Evolutionary conservation across 2,329 filamentous ascomycete species (phyloP).

Genomic region (Fusarium heterosporum): DNA sequence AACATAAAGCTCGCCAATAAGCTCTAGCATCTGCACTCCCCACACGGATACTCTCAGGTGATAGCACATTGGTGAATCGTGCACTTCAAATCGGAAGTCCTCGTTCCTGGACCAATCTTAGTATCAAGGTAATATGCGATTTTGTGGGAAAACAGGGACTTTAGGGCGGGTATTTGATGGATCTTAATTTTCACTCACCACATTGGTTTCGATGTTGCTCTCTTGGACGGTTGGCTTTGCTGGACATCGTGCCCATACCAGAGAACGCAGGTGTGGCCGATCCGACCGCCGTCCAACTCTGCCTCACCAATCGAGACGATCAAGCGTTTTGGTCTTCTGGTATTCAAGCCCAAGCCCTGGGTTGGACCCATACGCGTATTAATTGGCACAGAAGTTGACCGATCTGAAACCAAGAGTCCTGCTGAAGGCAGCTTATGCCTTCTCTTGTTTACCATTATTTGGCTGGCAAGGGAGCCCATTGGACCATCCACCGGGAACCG

Average conservation of each 20-base stretch:
- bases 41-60: constrained; percentile 45
- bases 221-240: constrained; percentile 35
- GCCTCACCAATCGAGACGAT: constrained; percentile 36
- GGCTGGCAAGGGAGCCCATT: constrained; percentile 28
- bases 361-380: constrained; percentile 7
- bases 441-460: constrained; percentile 34
- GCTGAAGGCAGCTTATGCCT: constrained; percentile 30
- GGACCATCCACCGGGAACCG: constrained; percentile 36
- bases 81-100: constrained; percentile 43
- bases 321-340: constrained; percentile 14
- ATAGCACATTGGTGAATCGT: constrained; percentile 46
- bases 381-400: constrained; percentile 26
- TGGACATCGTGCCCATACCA: constrained; percentile 45
- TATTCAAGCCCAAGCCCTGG: constrained; percentile 9
- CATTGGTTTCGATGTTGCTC: constrained; percentile 37
- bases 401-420: constrained; percentile 36
- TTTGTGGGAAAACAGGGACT: constrained; percentile 17
- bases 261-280: constrained; percentile 43
- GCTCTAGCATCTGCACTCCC: constrained; percentile 44
- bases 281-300: constrained; percentile 36
- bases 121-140: constrained; percentile 21
- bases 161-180: constrained; percentile 6
- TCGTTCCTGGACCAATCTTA: constrained; percentile 43
- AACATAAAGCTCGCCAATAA: constrained; percentile 44
- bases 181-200: constrained; percentile 41